phyloP scores from a whole-genome alignment of 2,329 filamentous ascomycete genomes.

The Diplodia corticola region DNA sequence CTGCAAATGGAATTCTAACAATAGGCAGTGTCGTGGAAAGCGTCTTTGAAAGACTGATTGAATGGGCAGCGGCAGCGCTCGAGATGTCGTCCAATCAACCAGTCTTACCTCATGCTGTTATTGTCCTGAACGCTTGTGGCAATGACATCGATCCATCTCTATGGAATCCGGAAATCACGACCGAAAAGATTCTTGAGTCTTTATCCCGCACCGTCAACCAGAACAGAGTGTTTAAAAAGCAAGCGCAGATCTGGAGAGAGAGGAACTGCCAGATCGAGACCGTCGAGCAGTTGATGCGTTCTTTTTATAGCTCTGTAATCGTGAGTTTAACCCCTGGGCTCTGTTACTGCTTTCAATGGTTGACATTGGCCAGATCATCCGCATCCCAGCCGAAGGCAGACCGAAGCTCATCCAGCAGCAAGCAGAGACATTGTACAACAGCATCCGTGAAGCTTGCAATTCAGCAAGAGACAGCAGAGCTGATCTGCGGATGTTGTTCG shows the following conservation, averaged over 20 bases:
- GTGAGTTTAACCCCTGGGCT: conserved; percentile 20
- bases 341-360: background rate
- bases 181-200: conserved; percentile 41
- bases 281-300: conserved; percentile 50
- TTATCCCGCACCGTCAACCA: conserved; percentile 38
- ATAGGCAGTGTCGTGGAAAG: conserved; percentile 43
- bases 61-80: conserved; percentile 54
- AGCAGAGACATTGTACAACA: conserved; percentile 47
- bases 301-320: conserved; percentile 53
- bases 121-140: conserved; percentile 53
- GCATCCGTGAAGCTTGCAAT: conserved; percentile 44
- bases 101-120: conserved; percentile 55
- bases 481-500: conserved; percentile 50
- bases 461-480: conserved; percentile 45
- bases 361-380: conserved; percentile 32
- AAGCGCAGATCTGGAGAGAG: background rate
- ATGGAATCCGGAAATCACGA: conserved; percentile 49
- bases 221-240: background rate
- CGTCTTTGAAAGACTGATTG: conserved; percentile 47
- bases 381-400: conserved; percentile 48
- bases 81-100: conserved; percentile 59
- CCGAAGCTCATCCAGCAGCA: conserved; percentile 54
- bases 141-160: conserved; percentile 39
- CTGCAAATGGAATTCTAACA: background rate
- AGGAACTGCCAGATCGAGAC: conserved; percentile 46